Evolutionary conservation across 805 yeast species (phyloP), one percentile per base, ranked within the genome.

Genomic region (Sugiyamaella marilandica): DNA sequence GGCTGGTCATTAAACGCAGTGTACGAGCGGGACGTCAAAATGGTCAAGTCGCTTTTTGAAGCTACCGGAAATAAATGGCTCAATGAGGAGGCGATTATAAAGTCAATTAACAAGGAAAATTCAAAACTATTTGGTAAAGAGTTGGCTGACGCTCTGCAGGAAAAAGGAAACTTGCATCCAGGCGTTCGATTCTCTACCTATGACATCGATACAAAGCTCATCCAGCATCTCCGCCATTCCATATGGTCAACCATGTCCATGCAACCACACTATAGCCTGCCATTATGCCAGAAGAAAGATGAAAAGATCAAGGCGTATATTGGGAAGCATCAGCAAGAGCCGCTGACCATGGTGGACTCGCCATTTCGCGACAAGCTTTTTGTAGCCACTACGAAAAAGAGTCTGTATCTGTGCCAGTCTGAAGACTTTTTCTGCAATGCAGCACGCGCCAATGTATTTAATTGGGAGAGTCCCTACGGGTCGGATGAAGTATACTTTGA

Each of bases 1-100:
- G 80, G 75, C 31, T 83, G 88, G 87, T 74, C 84, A 0, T 66
- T 74, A 5, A 70, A 68, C 46, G 71, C 70, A 10, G 62, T 82
- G 1, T 64, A 67, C 18, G 63, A 70, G 1, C 57, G 57, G 3
- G 71, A 64, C 51, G 83, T 84, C 67, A 71, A 74, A 52, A 67
- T 68, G n/a, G 87, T 83, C 5, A 63, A 67, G 35, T 72, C 78
- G 4, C 55, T 81, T 1, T 62, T 67, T n/a, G 75, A 75, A 10
- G 68, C 81, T 49, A 69, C 74, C 1, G 85, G 84, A 1, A 79
- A 81, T 51, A 62, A 65, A 2, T 59, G 62, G 54, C 52, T 70
- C 1, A 65, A 70, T 32, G 75, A 77, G 45, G 65, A 65, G 10
- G 53, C 59, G 13, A 32, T 54, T 2, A 52, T 58, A 45, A 47